Conservation (phyloP, 495 filamentous ascomycete species). For the Pyrenula aspistea region DNA sequence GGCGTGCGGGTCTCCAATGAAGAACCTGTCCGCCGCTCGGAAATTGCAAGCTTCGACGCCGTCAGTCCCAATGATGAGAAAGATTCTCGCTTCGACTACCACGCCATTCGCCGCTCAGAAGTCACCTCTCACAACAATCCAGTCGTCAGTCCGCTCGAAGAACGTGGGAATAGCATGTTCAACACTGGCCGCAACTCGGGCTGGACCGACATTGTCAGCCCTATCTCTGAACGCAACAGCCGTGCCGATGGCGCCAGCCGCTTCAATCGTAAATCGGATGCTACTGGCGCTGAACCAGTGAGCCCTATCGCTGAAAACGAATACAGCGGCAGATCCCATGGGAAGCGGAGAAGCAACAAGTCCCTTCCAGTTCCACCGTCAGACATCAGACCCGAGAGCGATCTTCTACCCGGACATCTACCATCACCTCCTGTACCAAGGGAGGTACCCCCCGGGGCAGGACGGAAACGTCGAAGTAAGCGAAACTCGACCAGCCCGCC, state of each 20-base stretch:
- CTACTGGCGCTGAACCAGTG: not conserved
- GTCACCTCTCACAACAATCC: not conserved
- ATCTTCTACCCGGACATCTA: not conserved
- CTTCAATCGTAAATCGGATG: not conserved
- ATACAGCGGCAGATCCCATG: not conserved
- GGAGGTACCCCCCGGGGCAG: not conserved
- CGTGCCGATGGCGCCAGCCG: not conserved
- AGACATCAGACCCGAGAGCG: not conserved
- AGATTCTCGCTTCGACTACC: not conserved
- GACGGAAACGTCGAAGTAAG: not conserved
- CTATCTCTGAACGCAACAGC: not conserved
- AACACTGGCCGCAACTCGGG: not conserved
- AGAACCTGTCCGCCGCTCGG: not conserved
- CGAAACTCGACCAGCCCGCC: not conserved
- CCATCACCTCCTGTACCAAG: not conserved
- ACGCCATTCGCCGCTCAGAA: not conserved
- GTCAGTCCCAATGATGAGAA: not conserved
- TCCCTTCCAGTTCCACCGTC: not conserved
- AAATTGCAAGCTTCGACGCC: slow-evolving; percentile 9
- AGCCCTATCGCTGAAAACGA: not conserved
- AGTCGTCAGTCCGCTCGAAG: not conserved
- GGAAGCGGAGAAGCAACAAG: not conserved
- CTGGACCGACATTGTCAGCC: not conserved
- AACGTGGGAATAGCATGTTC: not conserved
- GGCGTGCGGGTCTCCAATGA: not conserved